These are phyloP conservation scores for Cystobasidium ongulense DNA, from an alignment of 768 basidiomycete species.

Conservation along the genomic window DNA sequence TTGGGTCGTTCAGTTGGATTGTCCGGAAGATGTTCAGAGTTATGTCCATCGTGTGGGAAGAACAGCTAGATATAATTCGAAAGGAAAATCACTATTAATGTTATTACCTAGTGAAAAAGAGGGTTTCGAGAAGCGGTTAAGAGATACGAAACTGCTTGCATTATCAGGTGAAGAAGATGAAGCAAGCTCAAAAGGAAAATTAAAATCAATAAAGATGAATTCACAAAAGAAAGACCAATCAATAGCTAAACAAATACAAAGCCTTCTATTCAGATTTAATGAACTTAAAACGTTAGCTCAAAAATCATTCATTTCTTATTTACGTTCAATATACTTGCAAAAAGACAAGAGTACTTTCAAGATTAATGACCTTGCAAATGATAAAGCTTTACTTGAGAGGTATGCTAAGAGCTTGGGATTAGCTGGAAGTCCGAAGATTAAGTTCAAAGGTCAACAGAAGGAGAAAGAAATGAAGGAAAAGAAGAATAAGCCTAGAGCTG, in stretches of 20 bases:
- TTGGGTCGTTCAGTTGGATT: constrained; percentile 94
- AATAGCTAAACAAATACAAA: constrained; percentile 81
- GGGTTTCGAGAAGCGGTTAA: constrained; percentile 68
- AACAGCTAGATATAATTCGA: constrained; percentile 84
- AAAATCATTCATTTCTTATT: constrained; percentile 90
- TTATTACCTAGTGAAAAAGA: constrained; percentile 84
- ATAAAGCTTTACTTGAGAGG: constrained; percentile 67
- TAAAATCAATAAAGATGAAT: constrained; percentile 71
- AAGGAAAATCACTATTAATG: constrained; percentile 74
- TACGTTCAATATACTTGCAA: constrained; percentile 83
- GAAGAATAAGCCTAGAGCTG: constrained; percentile 61
- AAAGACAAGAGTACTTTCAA: constrained; percentile 84
- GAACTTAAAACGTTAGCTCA: constrained; percentile 97
- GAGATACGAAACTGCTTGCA: constrained; percentile 57
- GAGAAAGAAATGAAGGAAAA: constrained; percentile 63
- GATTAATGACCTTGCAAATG: constrained; percentile 48
- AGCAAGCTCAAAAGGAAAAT: constrained; percentile 48
- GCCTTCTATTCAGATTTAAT: constrained; percentile 83
- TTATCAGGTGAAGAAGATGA: not conserved
- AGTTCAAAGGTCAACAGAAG: constrained; percentile 60
- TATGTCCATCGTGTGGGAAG: constrained; percentile 95
- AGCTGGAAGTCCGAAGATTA: constrained; percentile 91
- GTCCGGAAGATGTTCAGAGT: constrained; percentile 92
- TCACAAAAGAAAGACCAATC: constrained; percentile 68
- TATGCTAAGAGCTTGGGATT: constrained; percentile 85